These are phyloP conservation scores for Pseudozyma sp. DNA, from an alignment of 1,284 basidiomycete species.

Conservation along the genomic window DNA sequence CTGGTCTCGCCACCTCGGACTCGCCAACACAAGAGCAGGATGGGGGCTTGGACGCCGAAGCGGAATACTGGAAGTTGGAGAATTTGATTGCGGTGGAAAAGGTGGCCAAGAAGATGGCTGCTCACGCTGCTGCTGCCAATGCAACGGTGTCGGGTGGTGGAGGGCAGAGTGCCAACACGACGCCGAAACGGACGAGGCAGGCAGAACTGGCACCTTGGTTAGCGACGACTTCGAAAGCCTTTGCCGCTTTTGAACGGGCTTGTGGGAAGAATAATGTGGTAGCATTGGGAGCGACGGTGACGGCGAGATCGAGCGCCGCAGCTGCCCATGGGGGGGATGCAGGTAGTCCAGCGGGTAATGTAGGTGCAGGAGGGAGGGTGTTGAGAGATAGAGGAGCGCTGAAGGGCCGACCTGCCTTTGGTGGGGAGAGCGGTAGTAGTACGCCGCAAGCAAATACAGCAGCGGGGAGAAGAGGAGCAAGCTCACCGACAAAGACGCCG, in stretches of 20 bases:
- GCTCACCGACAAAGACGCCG: conserved; percentile 25
- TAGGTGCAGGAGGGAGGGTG: conserved; percentile 16
- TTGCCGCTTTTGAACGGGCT: conserved; percentile 55
- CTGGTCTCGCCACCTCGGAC: conserved; percentile 32
- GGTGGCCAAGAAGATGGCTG: conserved; percentile 57
- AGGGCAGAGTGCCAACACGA: conserved; percentile 25
- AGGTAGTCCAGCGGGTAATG: conserved; percentile 12
- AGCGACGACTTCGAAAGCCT: conserved; percentile 41
- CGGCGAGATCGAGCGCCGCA: conserved; percentile 3
- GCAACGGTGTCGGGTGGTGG: not conserved
- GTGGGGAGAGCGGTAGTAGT: not conserved
- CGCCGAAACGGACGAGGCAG: conserved; percentile 40
- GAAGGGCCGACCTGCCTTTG: conserved; percentile 10
- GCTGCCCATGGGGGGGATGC: conserved; percentile 5
- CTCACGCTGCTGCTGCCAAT: conserved; percentile 25
- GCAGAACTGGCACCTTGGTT: conserved; percentile 49
- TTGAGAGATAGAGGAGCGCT: conserved; percentile 24
- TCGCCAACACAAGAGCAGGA: not conserved
- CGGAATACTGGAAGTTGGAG: conserved; percentile 51
- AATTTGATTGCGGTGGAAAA: conserved; percentile 54
- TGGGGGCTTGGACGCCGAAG: conserved; percentile 8
- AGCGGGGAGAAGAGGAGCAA: conserved; percentile 9
- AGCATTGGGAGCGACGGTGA: conserved; percentile 10
- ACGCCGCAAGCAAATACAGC: conserved; percentile 5
- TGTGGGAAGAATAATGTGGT: conserved; percentile 42